These are phyloP conservation scores for Neofusicoccum laricinum DNA, from an alignment of 2,329 filamentous ascomycete species.

Conservation along the genomic window DNA sequence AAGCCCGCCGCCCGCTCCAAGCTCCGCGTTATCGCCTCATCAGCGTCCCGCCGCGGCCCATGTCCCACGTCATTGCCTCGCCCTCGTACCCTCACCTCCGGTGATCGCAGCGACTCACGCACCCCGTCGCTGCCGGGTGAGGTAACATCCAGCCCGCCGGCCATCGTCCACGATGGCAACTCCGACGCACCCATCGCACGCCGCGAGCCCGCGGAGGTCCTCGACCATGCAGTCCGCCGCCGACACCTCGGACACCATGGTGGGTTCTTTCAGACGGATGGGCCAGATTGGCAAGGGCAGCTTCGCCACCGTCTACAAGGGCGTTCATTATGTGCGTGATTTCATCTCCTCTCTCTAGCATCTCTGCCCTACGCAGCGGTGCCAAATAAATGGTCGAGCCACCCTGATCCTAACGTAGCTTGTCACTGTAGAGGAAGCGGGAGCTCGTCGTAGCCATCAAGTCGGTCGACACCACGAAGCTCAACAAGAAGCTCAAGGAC, in stretches of 20 bases:
- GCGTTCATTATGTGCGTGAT: slow-evolving; percentile 72
- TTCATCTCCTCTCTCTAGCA: background rate
- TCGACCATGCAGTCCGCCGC: slow-evolving; percentile 13
- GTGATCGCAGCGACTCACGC: slow-evolving; percentile 14
- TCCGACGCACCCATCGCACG: slow-evolving; percentile 10
- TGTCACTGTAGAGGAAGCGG: slow-evolving; percentile 61
- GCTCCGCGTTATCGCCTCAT: slow-evolving; percentile 1
- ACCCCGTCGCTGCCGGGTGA: slow-evolving; percentile 10
- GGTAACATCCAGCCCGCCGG: background rate
- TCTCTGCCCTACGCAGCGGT: background rate
- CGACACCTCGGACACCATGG: slow-evolving; percentile 29
- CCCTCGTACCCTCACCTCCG: slow-evolving; percentile 13
- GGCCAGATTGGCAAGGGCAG: slow-evolving; percentile 95
- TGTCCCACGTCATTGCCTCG: slow-evolving; percentile 13
- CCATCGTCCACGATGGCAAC: slow-evolving; percentile 11
- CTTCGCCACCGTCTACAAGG: slow-evolving; percentile 93
- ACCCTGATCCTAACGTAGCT: slow-evolving; percentile 15
- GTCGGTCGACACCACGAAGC: slow-evolving; percentile 83
- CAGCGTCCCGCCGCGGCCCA: slow-evolving; percentile 10
- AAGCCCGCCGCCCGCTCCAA: slow-evolving; percentile 5
- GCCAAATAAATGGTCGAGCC: background rate
- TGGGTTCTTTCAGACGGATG: slow-evolving; percentile 78
- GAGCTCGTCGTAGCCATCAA: slow-evolving; percentile 94
- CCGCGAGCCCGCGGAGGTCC: slow-evolving; percentile 5
- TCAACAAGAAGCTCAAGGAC: slow-evolving; percentile 94